A percentile compares a stretch with the other conserved stretches of the same genome.
These are phyloP conservation scores for Cynanchum wilfordii DNA, from an alignment of 257 asterid species.

Conservation along the genomic window DNA sequence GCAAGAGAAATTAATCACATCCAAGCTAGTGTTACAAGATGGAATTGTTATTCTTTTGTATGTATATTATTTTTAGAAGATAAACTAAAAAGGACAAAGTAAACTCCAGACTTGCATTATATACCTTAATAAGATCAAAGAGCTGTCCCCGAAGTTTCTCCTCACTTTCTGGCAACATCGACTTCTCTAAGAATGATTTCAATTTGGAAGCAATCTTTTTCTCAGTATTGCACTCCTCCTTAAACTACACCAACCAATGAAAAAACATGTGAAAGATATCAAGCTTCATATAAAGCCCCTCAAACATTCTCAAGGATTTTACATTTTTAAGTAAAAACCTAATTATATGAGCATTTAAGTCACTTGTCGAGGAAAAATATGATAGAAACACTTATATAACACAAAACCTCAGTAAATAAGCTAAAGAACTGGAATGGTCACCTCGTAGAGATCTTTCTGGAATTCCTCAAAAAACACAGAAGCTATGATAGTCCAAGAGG, in stretches of 20 bases:
- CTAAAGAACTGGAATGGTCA: slow-evolving; percentile 21
- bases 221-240: slow-evolving; percentile 85
- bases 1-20: slow-evolving; percentile 23
- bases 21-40: slow-evolving; percentile 7
- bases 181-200: slow-evolving; percentile 56
- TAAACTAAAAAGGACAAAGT: neutral
- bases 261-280: neutral
- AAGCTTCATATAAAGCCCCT: neutral
- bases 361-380: neutral
- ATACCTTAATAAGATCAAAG: slow-evolving; percentile 86
- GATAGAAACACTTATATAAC: neutral
- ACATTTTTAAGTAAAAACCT: neutral
- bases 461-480: slow-evolving; percentile 65
- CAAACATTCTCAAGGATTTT: neutral
- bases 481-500: slow-evolving; percentile 73
- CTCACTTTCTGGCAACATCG: slow-evolving; percentile 64
- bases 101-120: slow-evolving; percentile 9
- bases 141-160: slow-evolving; percentile 56
- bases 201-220: slow-evolving; percentile 72
- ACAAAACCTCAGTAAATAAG: neutral
- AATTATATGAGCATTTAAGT: neutral
- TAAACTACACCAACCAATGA: slow-evolving; percentile 54
- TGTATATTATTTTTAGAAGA: neutral
- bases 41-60: neutral
- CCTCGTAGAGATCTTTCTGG: slow-evolving; percentile 78